Percentiles rank a stretch among this genome's conserved stretches.
phyloP scores from a whole-genome alignment of 768 basidiomycete species.

The Termitomyces sp. region DNA sequence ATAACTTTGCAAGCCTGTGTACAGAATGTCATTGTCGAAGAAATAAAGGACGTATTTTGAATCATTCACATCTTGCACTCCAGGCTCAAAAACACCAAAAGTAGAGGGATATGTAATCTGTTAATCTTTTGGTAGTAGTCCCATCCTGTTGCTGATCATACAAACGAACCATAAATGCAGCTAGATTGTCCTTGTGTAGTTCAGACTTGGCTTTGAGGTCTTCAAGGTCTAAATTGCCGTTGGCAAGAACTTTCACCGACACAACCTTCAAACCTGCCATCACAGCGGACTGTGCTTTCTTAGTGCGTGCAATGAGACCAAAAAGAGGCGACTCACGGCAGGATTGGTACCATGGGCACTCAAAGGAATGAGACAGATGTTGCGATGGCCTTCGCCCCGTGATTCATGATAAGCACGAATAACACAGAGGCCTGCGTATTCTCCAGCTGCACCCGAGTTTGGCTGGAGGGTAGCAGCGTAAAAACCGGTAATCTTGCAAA shows the following conservation, averaged over 20 bases:
- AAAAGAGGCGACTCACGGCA: constrained; percentile 52
- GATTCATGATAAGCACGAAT: constrained; percentile 94
- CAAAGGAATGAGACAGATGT: constrained; percentile 90
- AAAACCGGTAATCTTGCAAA: constrained; percentile 96
- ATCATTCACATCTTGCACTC: constrained; percentile 60
- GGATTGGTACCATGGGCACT: constrained; percentile 99
- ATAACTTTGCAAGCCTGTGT: constrained; percentile 83
- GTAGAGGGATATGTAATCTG: constrained; percentile 97
- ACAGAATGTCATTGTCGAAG: constrained; percentile 3
- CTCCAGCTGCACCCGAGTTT: constrained; percentile 97
- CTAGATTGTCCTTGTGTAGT: constrained; percentile 85
- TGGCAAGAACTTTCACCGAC: constrained; percentile 79
- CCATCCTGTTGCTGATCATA: neutral
- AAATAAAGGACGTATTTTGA: neutral
- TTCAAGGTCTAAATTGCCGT: constrained; percentile 85
- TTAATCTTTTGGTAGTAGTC: neutral
- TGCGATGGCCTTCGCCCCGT: constrained; percentile 75
- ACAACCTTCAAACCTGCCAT: constrained; percentile 98
- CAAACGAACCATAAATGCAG: constrained; percentile 83
- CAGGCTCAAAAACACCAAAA: constrained; percentile 95
- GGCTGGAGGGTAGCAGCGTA: constrained; percentile 95
- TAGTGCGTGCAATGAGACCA: constrained; percentile 3
- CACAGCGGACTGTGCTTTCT: constrained; percentile 69
- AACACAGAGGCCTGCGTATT: constrained; percentile 92
- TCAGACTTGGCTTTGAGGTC: constrained; percentile 87